Evolutionary conservation across 768 basidiomycete genomes (phyloP), one percentile per base, ranked within the genome.

Genomic region (Boletus rubescentipes): DNA sequence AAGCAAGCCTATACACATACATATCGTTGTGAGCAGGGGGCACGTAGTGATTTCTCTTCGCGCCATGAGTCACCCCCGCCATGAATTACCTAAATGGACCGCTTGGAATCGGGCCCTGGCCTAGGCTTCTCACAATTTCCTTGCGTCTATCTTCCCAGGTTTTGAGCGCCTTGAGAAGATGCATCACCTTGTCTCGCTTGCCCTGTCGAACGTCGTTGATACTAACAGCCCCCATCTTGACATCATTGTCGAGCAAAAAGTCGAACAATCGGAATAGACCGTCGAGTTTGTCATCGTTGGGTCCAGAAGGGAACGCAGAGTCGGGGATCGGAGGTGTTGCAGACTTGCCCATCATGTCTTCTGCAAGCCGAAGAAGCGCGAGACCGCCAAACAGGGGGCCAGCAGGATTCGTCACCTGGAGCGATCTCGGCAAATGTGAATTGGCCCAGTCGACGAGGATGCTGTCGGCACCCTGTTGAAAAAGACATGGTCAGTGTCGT

Each of bases 131-230:
- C 38, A 79, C 76, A 21, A 89, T 73, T 11, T 78, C 77, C 50
- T 69, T 77, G 32, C 87, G 72, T 72, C 86, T 87, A 36, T 93
- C 91, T 67, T 92, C 88, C 91, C 91, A 92, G 0, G 72, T 68
- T 71, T 84, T 89, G 61, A 93, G 67, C 35, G 89, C 87, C 61
- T 78, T 83, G 62, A 98, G 67, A 32, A 98, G 73, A 68, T 93
- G 87, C 5, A 87, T 61, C 55, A 96, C 82, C 75, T 91, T 94
- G 41, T 89, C 86, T 44, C 84, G 77, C 67, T 88, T 91, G 30
- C 90, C 91, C 56, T 84, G 82, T 46, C 91, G 79, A 32, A 98
- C 79, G 71, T 98, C 96, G 66, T 96, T 96, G 72, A 97, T 95
- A 62, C 90, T 93, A 31, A 98, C 87, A 56, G 85, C 83, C 9